Conservation (phyloP, 2,329 filamentous ascomycete genomes). For the Keithomyces neogunnii region DNA sequence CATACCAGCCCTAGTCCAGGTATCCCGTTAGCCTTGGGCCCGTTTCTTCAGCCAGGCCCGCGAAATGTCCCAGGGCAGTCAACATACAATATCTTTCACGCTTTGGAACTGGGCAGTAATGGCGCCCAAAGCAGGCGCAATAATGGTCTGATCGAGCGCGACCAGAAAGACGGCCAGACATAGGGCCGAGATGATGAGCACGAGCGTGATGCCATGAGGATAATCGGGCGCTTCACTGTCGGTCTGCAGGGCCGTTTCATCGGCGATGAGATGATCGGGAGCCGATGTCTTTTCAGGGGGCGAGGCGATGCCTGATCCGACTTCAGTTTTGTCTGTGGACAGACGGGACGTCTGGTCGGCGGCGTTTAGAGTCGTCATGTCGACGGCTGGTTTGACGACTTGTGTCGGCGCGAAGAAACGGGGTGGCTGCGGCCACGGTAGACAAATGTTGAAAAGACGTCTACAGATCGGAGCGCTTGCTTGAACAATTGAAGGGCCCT, state of each 20-base stretch:
- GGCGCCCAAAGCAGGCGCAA: constrained; percentile 42
- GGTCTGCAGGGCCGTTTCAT: constrained; percentile 6
- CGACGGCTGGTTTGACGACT: neutral
- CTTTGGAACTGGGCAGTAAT: constrained; percentile 38
- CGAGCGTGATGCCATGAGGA: constrained; percentile 29
- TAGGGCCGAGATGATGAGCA: constrained; percentile 34
- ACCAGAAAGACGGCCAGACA: constrained; percentile 40
- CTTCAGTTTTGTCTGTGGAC: constrained; percentile 23
- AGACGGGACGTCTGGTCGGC: constrained; percentile 9
- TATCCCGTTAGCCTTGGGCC: neutral
- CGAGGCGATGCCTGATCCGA: constrained; percentile 16
- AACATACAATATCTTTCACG: constrained; percentile 34
- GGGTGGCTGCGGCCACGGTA: too few species aligned
- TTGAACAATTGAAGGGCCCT: too few species aligned
- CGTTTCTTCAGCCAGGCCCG: neutral
- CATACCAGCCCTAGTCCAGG: constrained; percentile 36
- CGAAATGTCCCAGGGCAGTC: constrained; percentile 7
- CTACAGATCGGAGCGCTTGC: too few species aligned
- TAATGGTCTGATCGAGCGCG: constrained; percentile 43
- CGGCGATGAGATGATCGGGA: neutral
- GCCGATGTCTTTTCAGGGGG: neutral
- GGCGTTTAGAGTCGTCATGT: neutral
- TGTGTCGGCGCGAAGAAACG: neutral
- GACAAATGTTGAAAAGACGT: too few species aligned
- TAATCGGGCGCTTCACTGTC: constrained; percentile 21